These are phyloP conservation scores for Exophiala calicioides DNA, from an alignment of 2,329 filamentous ascomycete species.

Conservation along the genomic window DNA sequence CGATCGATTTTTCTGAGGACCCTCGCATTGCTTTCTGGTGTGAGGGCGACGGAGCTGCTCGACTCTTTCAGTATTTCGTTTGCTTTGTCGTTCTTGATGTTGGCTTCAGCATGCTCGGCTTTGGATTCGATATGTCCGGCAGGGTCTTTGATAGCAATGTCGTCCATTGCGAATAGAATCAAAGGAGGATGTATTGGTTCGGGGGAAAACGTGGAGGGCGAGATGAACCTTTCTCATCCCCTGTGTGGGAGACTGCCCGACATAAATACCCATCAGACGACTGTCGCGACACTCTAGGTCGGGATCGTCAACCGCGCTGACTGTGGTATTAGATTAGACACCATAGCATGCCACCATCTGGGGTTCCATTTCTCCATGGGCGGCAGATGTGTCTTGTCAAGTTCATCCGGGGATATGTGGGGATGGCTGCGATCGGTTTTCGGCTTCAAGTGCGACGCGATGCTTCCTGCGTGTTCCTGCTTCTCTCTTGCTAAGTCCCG, in stretches of 20 bases:
- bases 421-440: conserved; percentile 1
- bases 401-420: background rate
- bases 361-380: background rate
- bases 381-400: background rate
- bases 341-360: background rate
- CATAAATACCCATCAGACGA: background rate
- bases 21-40: conserved; percentile 54
- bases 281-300: background rate
- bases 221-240: background rate
- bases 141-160: conserved; percentile 11
- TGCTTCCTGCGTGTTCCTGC: too few relatives aligned
- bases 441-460: background rate
- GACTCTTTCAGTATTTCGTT: conserved; percentile 51
- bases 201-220: too few relatives aligned
- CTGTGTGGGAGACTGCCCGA: background rate
- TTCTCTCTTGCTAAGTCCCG: too few relatives aligned
- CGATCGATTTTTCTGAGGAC: conserved; percentile 56
- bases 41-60: conserved; percentile 50
- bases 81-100: conserved; percentile 48
- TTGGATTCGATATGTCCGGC: conserved; percentile 22
- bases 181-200: background rate
- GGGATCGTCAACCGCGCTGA: background rate
- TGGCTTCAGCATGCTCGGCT: conserved; percentile 7
- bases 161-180: conserved; percentile 10
- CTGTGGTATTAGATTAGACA: background rate